Base-by-base conservation (phyloP, 1,139 yeast species). In the Yamadazyma sp. region DNA sequence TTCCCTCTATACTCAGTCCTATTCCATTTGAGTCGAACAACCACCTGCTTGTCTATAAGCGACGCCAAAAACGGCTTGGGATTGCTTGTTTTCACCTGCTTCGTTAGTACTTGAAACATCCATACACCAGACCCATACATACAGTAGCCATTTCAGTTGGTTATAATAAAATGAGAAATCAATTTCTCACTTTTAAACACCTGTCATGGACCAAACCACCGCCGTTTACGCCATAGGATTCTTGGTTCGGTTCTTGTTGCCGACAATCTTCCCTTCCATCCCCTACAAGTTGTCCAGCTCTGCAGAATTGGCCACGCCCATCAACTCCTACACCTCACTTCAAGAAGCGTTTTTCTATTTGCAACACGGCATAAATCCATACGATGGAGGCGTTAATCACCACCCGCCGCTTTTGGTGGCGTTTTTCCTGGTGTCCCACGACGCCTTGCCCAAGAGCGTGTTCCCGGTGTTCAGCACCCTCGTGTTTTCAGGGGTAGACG, bases 1-100 rank as follows among this genome's bases (percentile, higher is more conserved):
- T 61, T 74, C 1, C 98, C 98, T 43, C 69, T 75, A 62, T 92
- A 92, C 57, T 89, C 95, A n/a, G 96, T 86, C 47, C 78, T 79
- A 56, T 89, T 92, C 86, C 96, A 94, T 61, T 92, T 92, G 46
- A 92, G 74, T 39, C 92, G 78, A n/a, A 92, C 95, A n/a, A 83
- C 64, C 12, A 92, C 89, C 16, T 67, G 69, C 44, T 81, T 74
- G 41, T 84, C 82, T 15, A 85, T 71, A 33, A 92, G 76, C 17
- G 85, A 82, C 46, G 84, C 84, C 39, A 92, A 68, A 52, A 84
- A 92, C 22, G 97, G 97, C 59, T 86, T 89, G 17, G 98, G 98
- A 56, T 90, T 90, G 14, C 32, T 34, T 13, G 28, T 34, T n/a
- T 28, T 34, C 21, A 34, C 37, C 37, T 34, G 12, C n/a, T 7